phyloP scores from a whole-genome alignment of 1,284 basidiomycete genomes.

The Cutaneotrichosporon sp. region DNA sequence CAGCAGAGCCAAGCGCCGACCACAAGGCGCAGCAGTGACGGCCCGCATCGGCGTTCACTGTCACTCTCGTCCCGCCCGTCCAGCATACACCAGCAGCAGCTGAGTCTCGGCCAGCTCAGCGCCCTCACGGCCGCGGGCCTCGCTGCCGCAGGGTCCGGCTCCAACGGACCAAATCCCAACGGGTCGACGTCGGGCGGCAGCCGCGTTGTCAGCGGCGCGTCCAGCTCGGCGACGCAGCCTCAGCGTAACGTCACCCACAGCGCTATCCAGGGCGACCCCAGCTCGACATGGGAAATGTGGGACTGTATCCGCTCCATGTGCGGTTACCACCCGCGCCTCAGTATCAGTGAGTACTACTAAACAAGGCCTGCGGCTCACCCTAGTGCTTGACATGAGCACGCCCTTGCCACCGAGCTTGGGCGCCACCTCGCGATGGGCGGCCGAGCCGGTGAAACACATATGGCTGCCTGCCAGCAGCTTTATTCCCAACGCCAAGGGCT shows the following conservation, averaged over 20 bases:
- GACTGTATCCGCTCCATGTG: constrained; percentile 85
- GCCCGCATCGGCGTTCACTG: constrained; percentile 36
- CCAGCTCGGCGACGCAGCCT: background rate
- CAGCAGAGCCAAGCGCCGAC: constrained; percentile 13
- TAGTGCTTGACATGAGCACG: constrained; percentile 83
- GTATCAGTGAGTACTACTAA: constrained; percentile 60
- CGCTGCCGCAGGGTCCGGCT: background rate
- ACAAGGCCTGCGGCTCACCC: background rate
- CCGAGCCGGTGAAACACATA: constrained; percentile 82
- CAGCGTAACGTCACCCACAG: constrained; percentile 16
- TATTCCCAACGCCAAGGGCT: constrained; percentile 93
- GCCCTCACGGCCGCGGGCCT: constrained; percentile 1
- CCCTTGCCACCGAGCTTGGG: constrained; percentile 71
- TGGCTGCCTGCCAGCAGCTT: constrained; percentile 86
- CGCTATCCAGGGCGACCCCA: constrained; percentile 56
- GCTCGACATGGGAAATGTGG: constrained; percentile 97
- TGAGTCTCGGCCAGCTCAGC: constrained; percentile 21
- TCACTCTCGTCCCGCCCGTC: constrained; percentile 39
- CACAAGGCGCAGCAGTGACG: background rate
- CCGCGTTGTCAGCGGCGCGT: constrained; percentile 4
- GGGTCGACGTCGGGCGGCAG: constrained; percentile 1
- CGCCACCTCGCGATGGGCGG: constrained; percentile 76
- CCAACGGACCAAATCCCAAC: background rate
- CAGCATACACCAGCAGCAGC: constrained; percentile 35
- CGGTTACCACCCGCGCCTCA: constrained; percentile 74